Conservation (phyloP, 805 yeast species). For the Yarrowia sp. region DNA sequence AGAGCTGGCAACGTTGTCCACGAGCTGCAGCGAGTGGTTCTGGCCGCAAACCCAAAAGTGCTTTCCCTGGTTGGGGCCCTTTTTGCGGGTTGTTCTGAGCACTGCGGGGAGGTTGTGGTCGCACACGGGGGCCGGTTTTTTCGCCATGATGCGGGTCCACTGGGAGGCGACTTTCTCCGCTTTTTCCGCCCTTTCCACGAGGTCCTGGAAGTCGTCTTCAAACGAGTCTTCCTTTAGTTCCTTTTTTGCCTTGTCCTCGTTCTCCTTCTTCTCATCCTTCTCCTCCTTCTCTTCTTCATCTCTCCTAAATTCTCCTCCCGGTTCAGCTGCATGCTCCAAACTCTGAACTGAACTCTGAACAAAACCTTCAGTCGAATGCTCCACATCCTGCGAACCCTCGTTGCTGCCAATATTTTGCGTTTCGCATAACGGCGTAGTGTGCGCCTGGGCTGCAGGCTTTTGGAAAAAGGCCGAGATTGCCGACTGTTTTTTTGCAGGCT, state of each 20-base stretch:
- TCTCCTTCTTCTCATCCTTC: too few species aligned
- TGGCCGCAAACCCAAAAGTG: constrained; percentile 42
- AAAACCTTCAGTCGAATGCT: too few species aligned
- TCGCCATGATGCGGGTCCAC: constrained; percentile 15
- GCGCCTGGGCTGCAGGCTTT: not conserved
- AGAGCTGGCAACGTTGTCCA: too few species aligned
- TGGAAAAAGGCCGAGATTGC: constrained; percentile 13
- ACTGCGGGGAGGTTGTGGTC: constrained; percentile 41
- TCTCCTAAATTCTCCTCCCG: not conserved
- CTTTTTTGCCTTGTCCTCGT: too few species aligned
- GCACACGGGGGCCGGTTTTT: constrained; percentile 28
- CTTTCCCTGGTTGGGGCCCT: constrained; percentile 42
- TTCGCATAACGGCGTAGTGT: too few species aligned
- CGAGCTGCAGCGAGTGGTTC: constrained; percentile 26
- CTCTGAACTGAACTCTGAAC: too few species aligned
- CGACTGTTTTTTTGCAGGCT: not conserved
- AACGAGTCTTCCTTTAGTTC: not conserved
- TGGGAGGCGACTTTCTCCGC: constrained; percentile 13
- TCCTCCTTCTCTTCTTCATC: not conserved
- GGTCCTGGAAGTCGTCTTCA: not conserved
- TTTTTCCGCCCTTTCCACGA: not conserved
- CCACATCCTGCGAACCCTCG: not conserved
- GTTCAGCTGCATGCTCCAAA: not conserved
- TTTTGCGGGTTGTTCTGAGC: constrained; percentile 36
- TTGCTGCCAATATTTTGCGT: constrained; percentile 3